phyloP scores from a whole-genome alignment of 2,329 filamentous ascomycete species.

The Epichloe typhina region DNA sequence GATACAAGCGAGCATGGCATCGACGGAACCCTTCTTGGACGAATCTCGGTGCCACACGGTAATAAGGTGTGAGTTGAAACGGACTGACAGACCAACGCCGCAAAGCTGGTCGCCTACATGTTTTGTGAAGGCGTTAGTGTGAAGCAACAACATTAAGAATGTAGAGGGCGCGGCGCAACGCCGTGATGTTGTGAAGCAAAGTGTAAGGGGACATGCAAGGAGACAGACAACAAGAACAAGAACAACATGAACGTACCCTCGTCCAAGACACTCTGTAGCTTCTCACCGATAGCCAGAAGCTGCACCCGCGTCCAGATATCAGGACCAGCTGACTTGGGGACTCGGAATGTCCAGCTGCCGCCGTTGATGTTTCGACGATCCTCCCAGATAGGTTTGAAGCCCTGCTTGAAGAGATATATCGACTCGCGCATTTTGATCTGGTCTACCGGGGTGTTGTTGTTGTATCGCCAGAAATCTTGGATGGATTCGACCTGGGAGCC shows the following conservation, averaged over 20 bases:
- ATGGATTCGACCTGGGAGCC: slow-evolving; percentile 59
- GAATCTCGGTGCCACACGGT: slow-evolving; percentile 89
- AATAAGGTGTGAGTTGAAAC: slow-evolving; percentile 81
- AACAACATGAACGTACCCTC: slow-evolving; percentile 38
- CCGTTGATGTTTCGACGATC: slow-evolving; percentile 77
- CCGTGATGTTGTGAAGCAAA: too few species aligned
- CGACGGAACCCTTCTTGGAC: slow-evolving; percentile 64
- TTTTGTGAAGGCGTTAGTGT: background rate
- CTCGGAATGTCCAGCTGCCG: slow-evolving; percentile 85
- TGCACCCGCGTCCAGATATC: slow-evolving; percentile 75
- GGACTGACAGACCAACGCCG: slow-evolving; percentile 73
- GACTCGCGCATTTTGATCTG: slow-evolving; percentile 66
- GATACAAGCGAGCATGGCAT: slow-evolving; percentile 59
- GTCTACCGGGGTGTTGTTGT: slow-evolving; percentile 68
- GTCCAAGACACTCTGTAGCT: slow-evolving; percentile 60
- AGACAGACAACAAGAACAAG: background rate
- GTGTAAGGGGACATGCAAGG: too few species aligned
- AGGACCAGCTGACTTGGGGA: slow-evolving; percentile 59
- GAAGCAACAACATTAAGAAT: background rate
- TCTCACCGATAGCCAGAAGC: slow-evolving; percentile 71
- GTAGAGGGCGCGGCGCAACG: too few species aligned
- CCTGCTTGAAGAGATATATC: slow-evolving; percentile 67
- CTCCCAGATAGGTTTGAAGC: slow-evolving; percentile 68
- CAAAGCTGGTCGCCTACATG: slow-evolving; percentile 68
- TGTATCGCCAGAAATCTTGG: slow-evolving; percentile 75